Evolutionary conservation across 805 yeast genomes (phyloP).

Genomic region (Ogataea chonburiensis): DNA sequence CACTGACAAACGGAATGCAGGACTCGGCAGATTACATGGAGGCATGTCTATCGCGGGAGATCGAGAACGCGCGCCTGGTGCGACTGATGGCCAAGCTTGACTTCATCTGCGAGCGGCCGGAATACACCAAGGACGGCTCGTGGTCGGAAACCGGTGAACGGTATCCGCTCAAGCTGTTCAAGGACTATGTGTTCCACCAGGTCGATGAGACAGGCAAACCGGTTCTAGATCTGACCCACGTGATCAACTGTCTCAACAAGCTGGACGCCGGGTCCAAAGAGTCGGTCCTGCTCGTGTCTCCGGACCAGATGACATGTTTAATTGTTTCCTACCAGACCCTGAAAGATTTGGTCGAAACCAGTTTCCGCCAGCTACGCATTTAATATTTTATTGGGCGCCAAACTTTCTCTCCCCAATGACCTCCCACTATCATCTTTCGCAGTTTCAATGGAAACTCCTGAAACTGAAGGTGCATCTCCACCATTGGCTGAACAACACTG

Average conservation of each 20-base stretch:
- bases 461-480: slow-evolving; percentile 25
- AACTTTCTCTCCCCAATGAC: slow-evolving; percentile 9
- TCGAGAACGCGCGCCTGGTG: slow-evolving; percentile 86
- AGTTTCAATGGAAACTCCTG: slow-evolving; percentile 21
- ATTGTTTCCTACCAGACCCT: slow-evolving; percentile 84
- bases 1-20: slow-evolving; percentile 49
- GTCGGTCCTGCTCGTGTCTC: slow-evolving; percentile 71
- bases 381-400: slow-evolving; percentile 7
- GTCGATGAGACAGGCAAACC: slow-evolving; percentile 76
- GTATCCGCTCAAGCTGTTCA: slow-evolving; percentile 70
- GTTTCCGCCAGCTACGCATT: slow-evolving; percentile 51
- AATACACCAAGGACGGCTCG: slow-evolving; percentile 48
- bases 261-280: slow-evolving; percentile 92
- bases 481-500: slow-evolving; percentile 30
- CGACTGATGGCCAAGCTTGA: slow-evolving; percentile 79
- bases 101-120: slow-evolving; percentile 74
- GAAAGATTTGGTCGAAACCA: slow-evolving; percentile 64
- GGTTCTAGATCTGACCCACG: slow-evolving; percentile 77
- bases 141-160: slow-evolving; percentile 79
- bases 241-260: slow-evolving; percentile 76
- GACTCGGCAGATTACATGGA: slow-evolving; percentile 58
- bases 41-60: slow-evolving; percentile 61
- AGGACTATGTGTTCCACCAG: slow-evolving; percentile 85
- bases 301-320: slow-evolving; percentile 82
- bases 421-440: slow-evolving; percentile 26